Percentiles rank a stretch among this genome's conserved stretches.
Evolutionary conservation across 345 rosid species (phyloP).

Genomic region (Pelargonium nanum): DNA sequence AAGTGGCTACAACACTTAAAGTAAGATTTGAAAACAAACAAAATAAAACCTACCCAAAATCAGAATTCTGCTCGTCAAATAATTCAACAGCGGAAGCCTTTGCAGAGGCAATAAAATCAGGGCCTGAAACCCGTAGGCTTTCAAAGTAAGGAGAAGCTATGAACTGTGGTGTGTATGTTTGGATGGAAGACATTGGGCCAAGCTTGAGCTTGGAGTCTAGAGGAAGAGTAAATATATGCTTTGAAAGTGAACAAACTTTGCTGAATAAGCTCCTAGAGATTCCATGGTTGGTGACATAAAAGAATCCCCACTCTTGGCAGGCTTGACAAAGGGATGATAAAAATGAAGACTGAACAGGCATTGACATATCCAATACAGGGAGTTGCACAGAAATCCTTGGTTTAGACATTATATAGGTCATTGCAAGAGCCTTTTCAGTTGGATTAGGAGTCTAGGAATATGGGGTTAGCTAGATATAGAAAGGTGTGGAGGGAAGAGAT

Average conservation of each 20-base stretch:
- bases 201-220: slow-evolving; percentile 54
- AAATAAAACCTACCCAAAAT: slow-evolving; percentile 34
- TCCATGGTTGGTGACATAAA: slow-evolving; percentile 62
- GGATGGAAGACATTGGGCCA: slow-evolving; percentile 33
- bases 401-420: slow-evolving; percentile 26
- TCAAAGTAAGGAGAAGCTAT: slow-evolving; percentile 81
- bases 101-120: slow-evolving; percentile 51
- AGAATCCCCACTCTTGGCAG: slow-evolving; percentile 66
- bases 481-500: not conserved
- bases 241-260: slow-evolving; percentile 26
- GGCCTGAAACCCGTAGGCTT: slow-evolving; percentile 56
- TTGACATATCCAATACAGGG: slow-evolving; percentile 59
- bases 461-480: slow-evolving; percentile 13
- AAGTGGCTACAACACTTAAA: no score
- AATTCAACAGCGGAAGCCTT: slow-evolving; percentile 43
- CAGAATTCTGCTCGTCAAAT: slow-evolving; percentile 28
- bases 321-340: slow-evolving; percentile 45
- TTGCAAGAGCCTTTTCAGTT: slow-evolving; percentile 7
- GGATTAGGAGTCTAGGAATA: slow-evolving; percentile 6
- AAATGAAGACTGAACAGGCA: slow-evolving; percentile 28
- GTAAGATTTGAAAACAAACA: not conserved
- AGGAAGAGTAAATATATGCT: slow-evolving; percentile 38
- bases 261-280: slow-evolving; percentile 35
- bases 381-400: slow-evolving; percentile 29
- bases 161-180: slow-evolving; percentile 55